phyloP scores from a whole-genome alignment of 2,329 filamentous ascomycete species.

The Ophiocordyceps camponoti-saundersi region DNA sequence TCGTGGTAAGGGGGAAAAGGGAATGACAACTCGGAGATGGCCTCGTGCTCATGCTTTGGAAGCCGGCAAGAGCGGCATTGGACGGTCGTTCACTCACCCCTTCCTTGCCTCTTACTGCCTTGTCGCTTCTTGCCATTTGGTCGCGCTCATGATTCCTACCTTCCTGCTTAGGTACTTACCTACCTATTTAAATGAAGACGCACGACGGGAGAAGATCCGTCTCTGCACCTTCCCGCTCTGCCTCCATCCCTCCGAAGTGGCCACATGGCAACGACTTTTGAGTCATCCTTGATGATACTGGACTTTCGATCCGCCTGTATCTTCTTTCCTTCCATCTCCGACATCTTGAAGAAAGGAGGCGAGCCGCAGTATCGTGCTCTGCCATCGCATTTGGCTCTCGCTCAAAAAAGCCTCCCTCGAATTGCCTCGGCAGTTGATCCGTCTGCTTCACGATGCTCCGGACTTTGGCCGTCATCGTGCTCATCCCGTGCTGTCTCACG shows the following conservation, averaged over 20 bases:
- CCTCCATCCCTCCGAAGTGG: too few species aligned
- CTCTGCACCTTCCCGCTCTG: not conserved
- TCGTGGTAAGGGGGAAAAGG: too few species aligned
- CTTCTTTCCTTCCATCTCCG: too few species aligned
- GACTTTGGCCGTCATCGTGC: not conserved
- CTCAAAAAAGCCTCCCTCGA: too few species aligned
- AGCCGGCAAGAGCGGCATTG: not conserved
- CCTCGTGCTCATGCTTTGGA: not conserved
- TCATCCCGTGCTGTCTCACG: not conserved
- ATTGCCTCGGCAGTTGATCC: not conserved
- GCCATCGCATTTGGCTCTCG: not conserved
- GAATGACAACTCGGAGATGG: not conserved
- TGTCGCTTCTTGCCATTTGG: not conserved
- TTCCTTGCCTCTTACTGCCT: not conserved
- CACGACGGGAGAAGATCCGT: not conserved
- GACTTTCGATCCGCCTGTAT: too few species aligned
- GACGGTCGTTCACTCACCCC: not conserved
- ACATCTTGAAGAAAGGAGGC: too few species aligned
- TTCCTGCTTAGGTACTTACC: not conserved
- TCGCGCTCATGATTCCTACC: not conserved
- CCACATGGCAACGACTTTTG: too few species aligned
- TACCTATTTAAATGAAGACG: not conserved
- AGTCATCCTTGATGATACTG: too few species aligned
- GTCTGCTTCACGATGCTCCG: conserved; percentile 1
- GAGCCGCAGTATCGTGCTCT: not conserved